phyloP scores from a whole-genome alignment of 2,329 filamentous ascomycete genomes.

The Trichoderma simmonsii region DNA sequence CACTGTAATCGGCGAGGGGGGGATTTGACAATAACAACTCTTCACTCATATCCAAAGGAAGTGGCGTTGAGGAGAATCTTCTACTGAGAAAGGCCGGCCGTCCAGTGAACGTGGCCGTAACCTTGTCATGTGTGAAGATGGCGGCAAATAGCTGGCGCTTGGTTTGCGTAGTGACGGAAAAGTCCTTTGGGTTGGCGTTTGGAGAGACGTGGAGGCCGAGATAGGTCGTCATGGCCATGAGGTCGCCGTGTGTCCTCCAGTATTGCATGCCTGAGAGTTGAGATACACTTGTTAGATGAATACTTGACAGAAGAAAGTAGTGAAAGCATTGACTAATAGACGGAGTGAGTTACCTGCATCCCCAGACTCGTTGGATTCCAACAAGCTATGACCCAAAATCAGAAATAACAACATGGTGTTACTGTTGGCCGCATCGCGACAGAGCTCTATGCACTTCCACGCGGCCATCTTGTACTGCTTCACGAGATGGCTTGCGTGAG shows the following conservation, averaged over 20 bases:
- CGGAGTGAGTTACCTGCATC: background rate
- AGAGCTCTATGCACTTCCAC: constrained; percentile 16
- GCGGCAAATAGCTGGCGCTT: constrained; percentile 18
- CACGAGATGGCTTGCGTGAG: background rate
- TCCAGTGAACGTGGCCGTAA: constrained; percentile 12
- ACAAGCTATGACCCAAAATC: constrained; percentile 4
- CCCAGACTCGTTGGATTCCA: constrained; percentile 11
- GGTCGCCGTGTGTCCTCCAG: constrained; percentile 17
- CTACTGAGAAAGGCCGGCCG: constrained; percentile 15
- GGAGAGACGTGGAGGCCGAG: constrained; percentile 16
- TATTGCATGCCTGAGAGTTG: constrained; percentile 11
- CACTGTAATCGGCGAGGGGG: background rate
- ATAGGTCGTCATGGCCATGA: constrained; percentile 15
- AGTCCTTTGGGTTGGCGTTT: constrained; percentile 1
- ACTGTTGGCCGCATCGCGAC: constrained; percentile 5
- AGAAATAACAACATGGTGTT: constrained; percentile 6
- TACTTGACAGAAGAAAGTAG: too few species aligned
- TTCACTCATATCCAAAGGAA: constrained; percentile 19
- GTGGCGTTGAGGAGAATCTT: constrained; percentile 14
- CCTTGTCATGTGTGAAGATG: constrained; percentile 18
- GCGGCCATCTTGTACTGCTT: constrained; percentile 3
- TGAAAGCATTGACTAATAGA: too few species aligned
- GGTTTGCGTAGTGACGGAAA: constrained; percentile 12
- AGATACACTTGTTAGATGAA: background rate
- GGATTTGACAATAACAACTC: background rate